phyloP scores from a whole-genome alignment of 345 rosid species.

The Gossypium thurberi region DNA sequence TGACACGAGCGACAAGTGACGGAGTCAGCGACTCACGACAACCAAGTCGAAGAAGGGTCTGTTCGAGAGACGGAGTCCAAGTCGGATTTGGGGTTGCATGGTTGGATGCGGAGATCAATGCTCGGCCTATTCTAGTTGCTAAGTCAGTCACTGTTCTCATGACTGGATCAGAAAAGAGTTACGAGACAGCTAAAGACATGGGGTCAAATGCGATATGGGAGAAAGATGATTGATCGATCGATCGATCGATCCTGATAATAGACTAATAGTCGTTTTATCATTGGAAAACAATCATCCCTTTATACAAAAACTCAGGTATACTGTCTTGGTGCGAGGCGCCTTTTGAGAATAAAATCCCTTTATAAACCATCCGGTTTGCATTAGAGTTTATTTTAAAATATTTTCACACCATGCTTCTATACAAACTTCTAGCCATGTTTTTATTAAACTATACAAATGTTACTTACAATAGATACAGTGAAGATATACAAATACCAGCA shows the following conservation, averaged over 20 bases:
- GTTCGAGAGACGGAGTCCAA: conserved; percentile 66
- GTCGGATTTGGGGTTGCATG: conserved; percentile 32
- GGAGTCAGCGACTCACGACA: conserved; percentile 49
- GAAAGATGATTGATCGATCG: no score
- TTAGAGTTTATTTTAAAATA: no score
- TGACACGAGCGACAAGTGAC: conserved; percentile 61
- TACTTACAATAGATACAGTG: conserved; percentile 4
- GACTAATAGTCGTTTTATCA: no score
- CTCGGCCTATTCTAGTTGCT: conserved; percentile 57
- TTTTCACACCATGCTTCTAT: neutral
- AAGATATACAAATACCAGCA: conserved; percentile 16
- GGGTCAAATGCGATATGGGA: no score
- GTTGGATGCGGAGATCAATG: conserved; percentile 47
- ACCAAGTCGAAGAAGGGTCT: conserved; percentile 48
- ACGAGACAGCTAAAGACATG: neutral
- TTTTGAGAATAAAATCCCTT: no score
- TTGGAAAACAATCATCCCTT: no score
- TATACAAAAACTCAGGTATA: no score
- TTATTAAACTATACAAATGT: conserved; percentile 19
- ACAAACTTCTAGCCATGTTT: conserved; percentile 14
- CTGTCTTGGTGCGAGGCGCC: no score
- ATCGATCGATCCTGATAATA: no score
- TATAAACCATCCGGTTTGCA: no score
- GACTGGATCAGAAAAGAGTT: neutral
- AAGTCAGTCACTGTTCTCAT: conserved; percentile 47